Percentiles rank a stretch among this genome's conserved stretches.
Evolutionary conservation across 2,329 filamentous ascomycete genomes (phyloP).

Genomic region (Esteya vermicola): DNA sequence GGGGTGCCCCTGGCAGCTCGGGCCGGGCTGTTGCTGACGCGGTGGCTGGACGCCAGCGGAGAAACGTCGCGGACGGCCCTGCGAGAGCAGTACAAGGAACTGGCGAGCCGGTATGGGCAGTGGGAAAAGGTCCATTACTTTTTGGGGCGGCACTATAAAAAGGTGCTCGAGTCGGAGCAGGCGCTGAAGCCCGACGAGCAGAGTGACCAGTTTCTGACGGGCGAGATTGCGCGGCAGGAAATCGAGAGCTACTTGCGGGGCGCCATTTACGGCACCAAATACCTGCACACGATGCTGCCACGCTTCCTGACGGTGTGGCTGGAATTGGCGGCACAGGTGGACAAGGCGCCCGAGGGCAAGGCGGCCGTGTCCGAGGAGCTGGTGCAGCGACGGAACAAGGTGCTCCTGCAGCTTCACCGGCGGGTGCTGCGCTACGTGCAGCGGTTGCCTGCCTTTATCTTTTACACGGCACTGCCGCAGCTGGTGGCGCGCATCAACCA

Average conservation of each 20-base stretch:
- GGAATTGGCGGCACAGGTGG: conserved; percentile 67
- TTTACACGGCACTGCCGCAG: conserved; percentile 75
- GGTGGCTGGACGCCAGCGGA: conserved; percentile 92
- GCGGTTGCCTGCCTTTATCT: conserved; percentile 59
- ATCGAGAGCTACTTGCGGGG: conserved; percentile 89
- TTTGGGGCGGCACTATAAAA: conserved; percentile 93
- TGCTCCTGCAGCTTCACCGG: conserved; percentile 54
- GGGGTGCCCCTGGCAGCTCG: conserved; percentile 42
- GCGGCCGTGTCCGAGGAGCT: conserved; percentile 37
- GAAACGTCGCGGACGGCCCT: conserved; percentile 77
- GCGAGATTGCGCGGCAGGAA: conserved; percentile 75
- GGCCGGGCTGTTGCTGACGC: conserved; percentile 79
- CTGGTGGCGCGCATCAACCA: conserved; percentile 94
- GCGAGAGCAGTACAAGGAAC: conserved; percentile 68
- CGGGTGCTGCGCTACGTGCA: conserved; percentile 69
- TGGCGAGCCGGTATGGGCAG: conserved; percentile 50
- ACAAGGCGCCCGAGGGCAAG: conserved; percentile 44
- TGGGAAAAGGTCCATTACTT: conserved; percentile 99
- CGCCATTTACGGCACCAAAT: conserved; percentile 80
- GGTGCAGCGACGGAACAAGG: conserved; percentile 42
- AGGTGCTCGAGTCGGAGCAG: conserved; percentile 82
- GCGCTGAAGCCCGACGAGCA: conserved; percentile 62
- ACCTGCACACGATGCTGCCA: conserved; percentile 87
- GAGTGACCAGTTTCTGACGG: conserved; percentile 59
- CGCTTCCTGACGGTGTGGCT: conserved; percentile 89